A percentile compares a stretch with the other conserved stretches of the same genome.
phyloP scores from a whole-genome alignment of 129 eudicot species.

The Gnaphalium uliginosum region DNA sequence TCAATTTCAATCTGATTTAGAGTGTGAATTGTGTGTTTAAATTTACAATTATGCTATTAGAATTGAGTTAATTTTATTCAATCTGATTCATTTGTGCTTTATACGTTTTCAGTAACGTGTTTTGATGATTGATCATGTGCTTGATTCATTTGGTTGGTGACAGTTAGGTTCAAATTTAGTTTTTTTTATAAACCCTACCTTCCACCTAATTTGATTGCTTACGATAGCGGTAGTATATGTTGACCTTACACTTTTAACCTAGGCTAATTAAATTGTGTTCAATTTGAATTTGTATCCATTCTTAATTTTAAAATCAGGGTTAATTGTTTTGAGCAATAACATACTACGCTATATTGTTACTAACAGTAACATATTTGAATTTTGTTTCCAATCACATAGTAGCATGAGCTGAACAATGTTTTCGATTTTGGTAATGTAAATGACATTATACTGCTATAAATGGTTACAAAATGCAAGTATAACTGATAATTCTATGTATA shows the following conservation, averaged over 20 bases:
- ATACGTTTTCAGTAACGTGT: slow-evolving; percentile 10
- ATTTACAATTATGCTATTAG: slow-evolving; percentile 14
- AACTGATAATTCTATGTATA: no score
- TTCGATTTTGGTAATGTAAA: no score
- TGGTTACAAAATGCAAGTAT: no score
- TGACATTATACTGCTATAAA: no score
- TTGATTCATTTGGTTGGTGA: slow-evolving; percentile 20
- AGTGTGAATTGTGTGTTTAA: not conserved
- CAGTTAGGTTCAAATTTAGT: slow-evolving; percentile 5
- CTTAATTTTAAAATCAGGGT: not conserved
- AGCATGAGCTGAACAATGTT: not conserved
- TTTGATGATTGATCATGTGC: slow-evolving; percentile 7
- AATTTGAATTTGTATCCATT: no score
- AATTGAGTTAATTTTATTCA: not conserved
- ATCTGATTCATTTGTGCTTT: slow-evolving; percentile 15
- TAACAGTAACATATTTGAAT: no score
- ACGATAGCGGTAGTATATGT: not conserved
- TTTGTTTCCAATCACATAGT: not conserved
- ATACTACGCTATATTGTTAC: no score
- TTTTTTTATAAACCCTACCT: not conserved
- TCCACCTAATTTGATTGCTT: slow-evolving; percentile 22
- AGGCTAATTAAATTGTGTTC: not conserved
- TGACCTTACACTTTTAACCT: not conserved
- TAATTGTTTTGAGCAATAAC: not conserved
- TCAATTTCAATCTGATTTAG: not conserved